Evolutionary conservation across 371 early-diverging fungal species (phyloP).

Genomic region (Nosema muscidifuracis): DNA sequence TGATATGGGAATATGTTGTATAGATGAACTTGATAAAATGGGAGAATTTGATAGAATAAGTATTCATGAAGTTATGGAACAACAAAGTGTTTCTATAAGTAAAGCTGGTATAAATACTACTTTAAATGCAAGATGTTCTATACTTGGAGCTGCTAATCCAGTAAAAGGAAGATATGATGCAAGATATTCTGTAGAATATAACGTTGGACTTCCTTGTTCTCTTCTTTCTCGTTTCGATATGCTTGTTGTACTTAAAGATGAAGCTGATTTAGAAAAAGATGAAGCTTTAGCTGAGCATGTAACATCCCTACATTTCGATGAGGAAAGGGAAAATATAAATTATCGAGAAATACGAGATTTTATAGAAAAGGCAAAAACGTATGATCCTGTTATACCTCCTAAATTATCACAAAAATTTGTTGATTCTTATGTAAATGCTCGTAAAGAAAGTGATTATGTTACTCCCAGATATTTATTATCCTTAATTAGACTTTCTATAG

Average conservation of each 20-base stretch:
- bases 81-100: slow-evolving; percentile 94
- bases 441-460: slow-evolving; percentile 64
- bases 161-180: slow-evolving; percentile 84
- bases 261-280: slow-evolving; percentile 76
- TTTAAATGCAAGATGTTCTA: slow-evolving; percentile 91
- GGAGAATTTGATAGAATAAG: slow-evolving; percentile 84
- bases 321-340: slow-evolving; percentile 12
- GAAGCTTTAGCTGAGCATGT: slow-evolving; percentile 63
- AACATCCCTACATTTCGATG: slow-evolving; percentile 47
- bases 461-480: slow-evolving; percentile 68
- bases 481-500: slow-evolving; percentile 77
- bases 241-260: slow-evolving; percentile 80
- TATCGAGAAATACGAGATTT: slow-evolving; percentile 28
- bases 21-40: slow-evolving; percentile 79
- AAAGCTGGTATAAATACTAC: slow-evolving; percentile 99
- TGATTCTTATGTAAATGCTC: slow-evolving; percentile 64
- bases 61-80: slow-evolving; percentile 99
- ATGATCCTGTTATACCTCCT: slow-evolving; percentile 31
- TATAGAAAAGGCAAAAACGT: slow-evolving; percentile 36
- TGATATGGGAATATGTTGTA: slow-evolving; percentile 71
- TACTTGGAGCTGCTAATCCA: slow-evolving; percentile 93
- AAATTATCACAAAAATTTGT: slow-evolving; percentile 42
- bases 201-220: slow-evolving; percentile 87
- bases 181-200: slow-evolving; percentile 76
- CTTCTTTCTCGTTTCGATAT: slow-evolving; percentile 91